These are phyloP conservation scores for Nephelium lappaceum DNA, from an alignment of 345 rosid genomes.

Conservation along the genomic window DNA sequence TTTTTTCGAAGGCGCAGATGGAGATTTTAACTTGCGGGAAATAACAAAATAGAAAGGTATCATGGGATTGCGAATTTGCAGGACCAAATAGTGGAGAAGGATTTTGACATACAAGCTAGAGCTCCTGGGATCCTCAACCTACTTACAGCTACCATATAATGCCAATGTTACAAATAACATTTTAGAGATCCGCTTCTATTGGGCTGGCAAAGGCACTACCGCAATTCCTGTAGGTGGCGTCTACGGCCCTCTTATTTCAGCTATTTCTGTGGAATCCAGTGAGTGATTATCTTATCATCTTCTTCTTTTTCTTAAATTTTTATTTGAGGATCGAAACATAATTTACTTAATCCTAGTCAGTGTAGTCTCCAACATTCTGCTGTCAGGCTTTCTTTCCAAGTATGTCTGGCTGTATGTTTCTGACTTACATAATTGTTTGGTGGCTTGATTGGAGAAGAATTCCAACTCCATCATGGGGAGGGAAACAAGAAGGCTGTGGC, in stretches of 20 bases:
- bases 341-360: not conserved
- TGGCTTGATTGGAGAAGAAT: slow-evolving; percentile 26
- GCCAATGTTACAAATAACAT: slow-evolving; percentile 41
- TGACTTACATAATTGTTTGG: not conserved
- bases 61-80: slow-evolving; percentile 19
- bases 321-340: not conserved
- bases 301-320: not conserved
- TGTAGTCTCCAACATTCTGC: not conserved
- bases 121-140: slow-evolving; percentile 49
- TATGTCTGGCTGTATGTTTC: not conserved
- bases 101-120: slow-evolving; percentile 50
- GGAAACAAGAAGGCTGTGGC: slow-evolving; percentile 16
- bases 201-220: slow-evolving; percentile 76
- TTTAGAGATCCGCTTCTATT: slow-evolving; percentile 59
- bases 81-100: slow-evolving; percentile 49
- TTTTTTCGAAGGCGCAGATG: not conserved
- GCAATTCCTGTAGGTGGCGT: slow-evolving; percentile 46
- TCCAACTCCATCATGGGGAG: slow-evolving; percentile 24
- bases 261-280: slow-evolving; percentile 48
- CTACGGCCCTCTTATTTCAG: slow-evolving; percentile 73
- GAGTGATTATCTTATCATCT: not conserved
- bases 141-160: slow-evolving; percentile 23
- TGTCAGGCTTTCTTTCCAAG: not conserved
- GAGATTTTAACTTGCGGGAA: not conserved
- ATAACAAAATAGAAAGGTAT: not conserved